These are phyloP conservation scores for Microdochium paspali DNA, from an alignment of 2,329 filamentous ascomycete genomes.

Conservation along the genomic window DNA sequence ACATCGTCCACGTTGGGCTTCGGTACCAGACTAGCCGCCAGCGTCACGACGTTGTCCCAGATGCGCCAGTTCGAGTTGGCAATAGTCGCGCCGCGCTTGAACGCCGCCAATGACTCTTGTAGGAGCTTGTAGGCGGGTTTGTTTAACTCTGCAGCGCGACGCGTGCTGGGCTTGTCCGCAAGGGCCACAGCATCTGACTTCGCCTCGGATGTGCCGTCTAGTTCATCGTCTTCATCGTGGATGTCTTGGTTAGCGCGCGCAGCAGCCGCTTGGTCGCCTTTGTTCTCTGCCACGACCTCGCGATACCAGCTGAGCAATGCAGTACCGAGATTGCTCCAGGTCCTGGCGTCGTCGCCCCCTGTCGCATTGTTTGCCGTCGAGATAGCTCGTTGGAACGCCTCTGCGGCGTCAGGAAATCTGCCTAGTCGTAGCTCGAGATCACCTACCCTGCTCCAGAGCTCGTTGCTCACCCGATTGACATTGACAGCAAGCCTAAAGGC, in stretches of 20 bases:
- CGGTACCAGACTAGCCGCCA: slow-evolving; percentile 69
- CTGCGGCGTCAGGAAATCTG: slow-evolving; percentile 68
- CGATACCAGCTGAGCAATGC: slow-evolving; percentile 64
- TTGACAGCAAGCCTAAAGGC: slow-evolving; percentile 71
- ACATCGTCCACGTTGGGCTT: slow-evolving; percentile 63
- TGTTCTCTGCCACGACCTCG: slow-evolving; percentile 33
- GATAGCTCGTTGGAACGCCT: slow-evolving; percentile 77
- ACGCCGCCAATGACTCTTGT: slow-evolving; percentile 68
- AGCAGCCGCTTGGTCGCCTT: slow-evolving; percentile 7
- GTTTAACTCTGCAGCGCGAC: slow-evolving; percentile 12
- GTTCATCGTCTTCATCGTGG: slow-evolving; percentile 10
- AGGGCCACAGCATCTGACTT: slow-evolving; percentile 1
- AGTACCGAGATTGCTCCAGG: slow-evolving; percentile 90
- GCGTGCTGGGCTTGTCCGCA: slow-evolving; percentile 21
- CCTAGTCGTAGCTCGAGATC: slow-evolving; percentile 76
- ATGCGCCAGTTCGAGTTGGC: slow-evolving; percentile 85
- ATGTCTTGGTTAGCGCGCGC: slow-evolving; percentile 5
- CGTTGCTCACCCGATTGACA: slow-evolving; percentile 72
- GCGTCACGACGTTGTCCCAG: slow-evolving; percentile 92
- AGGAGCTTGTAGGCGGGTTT: slow-evolving; percentile 52
- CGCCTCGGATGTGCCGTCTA: too few relatives aligned
- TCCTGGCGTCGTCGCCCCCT: slow-evolving; percentile 82
- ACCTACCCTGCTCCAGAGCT: slow-evolving; percentile 83
- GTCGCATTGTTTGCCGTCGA: slow-evolving; percentile 47
- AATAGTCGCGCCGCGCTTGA: slow-evolving; percentile 76